Evolutionary conservation across 2,329 filamentous ascomycete genomes (phyloP).

Genomic region (Ophiostoma montium): DNA sequence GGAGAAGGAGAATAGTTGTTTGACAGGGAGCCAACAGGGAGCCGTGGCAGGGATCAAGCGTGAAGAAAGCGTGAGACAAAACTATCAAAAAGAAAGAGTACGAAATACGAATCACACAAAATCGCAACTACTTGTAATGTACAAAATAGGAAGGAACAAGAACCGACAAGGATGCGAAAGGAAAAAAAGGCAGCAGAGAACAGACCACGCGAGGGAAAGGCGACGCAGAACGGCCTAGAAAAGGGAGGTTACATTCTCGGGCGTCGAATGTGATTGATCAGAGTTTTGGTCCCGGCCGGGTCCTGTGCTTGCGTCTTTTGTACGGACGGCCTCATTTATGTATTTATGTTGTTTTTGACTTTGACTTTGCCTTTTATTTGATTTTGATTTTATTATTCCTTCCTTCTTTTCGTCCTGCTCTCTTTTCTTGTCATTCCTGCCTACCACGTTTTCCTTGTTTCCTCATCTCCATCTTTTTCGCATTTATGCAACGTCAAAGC

Average conservation of each 20-base stretch:
- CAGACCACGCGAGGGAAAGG: too few relatives aligned
- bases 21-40: neutral
- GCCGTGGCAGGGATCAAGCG: neutral
- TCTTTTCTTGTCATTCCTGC: neutral
- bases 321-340: neutral
- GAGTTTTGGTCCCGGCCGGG: neutral
- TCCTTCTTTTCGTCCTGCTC: neutral
- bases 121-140: too few relatives aligned
- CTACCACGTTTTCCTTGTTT: neutral
- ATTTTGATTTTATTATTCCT: neutral
- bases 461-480: too few relatives aligned
- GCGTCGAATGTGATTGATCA: too few relatives aligned
- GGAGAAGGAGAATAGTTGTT: neutral
- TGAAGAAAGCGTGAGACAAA: neutral
- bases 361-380: neutral
- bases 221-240: too few relatives aligned
- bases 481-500: too few relatives aligned
- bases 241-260: too few relatives aligned
- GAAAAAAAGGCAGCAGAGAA: too few relatives aligned
- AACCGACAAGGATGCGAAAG: too few relatives aligned
- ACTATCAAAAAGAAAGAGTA: neutral
- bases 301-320: neutral
- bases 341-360: neutral
- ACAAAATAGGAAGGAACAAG: too few relatives aligned
- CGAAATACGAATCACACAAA: too few relatives aligned